Evolutionary conservation across 1,139 yeast genomes (phyloP), one percentile per base, ranked within the genome.

Genomic region (Magnusiomyces ingens): DNA sequence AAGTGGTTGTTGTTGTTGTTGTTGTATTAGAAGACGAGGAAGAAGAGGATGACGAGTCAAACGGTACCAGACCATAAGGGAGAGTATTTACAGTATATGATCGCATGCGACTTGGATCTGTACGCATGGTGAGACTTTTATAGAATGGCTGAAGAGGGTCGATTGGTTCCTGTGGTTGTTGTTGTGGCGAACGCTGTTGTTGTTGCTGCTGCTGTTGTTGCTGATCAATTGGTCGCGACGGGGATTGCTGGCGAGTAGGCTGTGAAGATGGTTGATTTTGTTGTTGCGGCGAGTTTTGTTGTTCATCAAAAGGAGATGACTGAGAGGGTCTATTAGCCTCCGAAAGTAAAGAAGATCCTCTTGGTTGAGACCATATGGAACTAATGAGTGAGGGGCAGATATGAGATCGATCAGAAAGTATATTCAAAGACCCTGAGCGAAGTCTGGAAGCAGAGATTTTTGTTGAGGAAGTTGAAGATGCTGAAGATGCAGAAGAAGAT

Each of bases 1-100:
- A 35, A 51, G 57, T 51, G 46, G 48, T 41, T 38, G 50, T 47
- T 53, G 58, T 29, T 55, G 59, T 36, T 52, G 56, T 49, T 45
- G 49, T 35, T 36, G 17, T 46, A 26, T 37, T 45, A 15, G 37
- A 38, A 17, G 54, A 40, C 21, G 55, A 53, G 6, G 37, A 38
- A 17, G 54, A 40, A 26, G 55, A 53, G 6, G 51, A 42, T 17
- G 32, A 42, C 21, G 47, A 45, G 19, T 62, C 62, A 36, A 58
- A 60, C 47, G 59, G 56, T 47, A 62, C 52, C 52, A 60, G 53
- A 52, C 64, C 61, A 43, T 60, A 60, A 10, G 67, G 67, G 41
- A 64, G 57, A 46, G 64, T 62, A 53, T 64, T 67, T 52, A 69
- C 70, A 26, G 75, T 71, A 58, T 70, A 72, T 5, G 74, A 69